phyloP scores from a whole-genome alignment of 805 yeast species.

The Tetrapisispora fleetii region DNA sequence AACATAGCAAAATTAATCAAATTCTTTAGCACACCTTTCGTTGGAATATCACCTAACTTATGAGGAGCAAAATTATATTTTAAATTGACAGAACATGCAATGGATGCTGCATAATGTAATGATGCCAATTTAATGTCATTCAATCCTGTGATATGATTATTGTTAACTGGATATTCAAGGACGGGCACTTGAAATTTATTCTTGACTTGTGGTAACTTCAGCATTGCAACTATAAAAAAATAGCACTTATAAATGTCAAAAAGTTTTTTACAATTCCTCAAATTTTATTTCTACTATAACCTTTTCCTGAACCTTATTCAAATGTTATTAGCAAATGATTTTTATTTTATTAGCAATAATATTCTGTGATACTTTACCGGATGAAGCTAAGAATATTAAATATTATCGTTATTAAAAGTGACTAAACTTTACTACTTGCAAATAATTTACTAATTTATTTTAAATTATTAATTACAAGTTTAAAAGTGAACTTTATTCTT shows the following conservation, averaged over 20 bases:
- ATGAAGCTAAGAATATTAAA: background rate
- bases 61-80: background rate
- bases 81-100: background rate
- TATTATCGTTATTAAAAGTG: background rate
- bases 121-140: background rate
- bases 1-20: slow-evolving; percentile 1
- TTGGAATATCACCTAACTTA: background rate
- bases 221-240: background rate
- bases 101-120: background rate
- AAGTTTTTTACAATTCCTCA: background rate
- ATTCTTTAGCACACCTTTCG: background rate
- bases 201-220: background rate
- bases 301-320: background rate
- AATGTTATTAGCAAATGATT: background rate
- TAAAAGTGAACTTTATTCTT: background rate
- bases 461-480: too few species aligned
- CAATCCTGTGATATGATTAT: slow-evolving; percentile 1
- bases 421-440: background rate
- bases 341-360: background rate
- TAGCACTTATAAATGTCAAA: background rate
- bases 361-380: too few species aligned
- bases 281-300: too few species aligned
- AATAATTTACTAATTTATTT: too few species aligned
- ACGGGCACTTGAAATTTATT: background rate
- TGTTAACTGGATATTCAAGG: background rate